phyloP scores from a whole-genome alignment of 257 asterid genomes.

The Buddleja alternifolia region DNA sequence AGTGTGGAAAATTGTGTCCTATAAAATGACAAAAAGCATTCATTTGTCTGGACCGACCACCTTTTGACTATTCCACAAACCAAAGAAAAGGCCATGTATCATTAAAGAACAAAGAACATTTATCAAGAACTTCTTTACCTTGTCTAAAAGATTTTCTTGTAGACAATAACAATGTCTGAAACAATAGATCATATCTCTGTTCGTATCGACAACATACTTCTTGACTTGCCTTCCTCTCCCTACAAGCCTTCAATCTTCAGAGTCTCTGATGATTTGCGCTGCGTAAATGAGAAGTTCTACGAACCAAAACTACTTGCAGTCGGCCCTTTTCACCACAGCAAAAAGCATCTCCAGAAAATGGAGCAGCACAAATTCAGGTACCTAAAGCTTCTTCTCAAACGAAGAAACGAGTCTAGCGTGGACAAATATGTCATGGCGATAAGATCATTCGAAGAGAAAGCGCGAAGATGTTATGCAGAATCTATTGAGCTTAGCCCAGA shows the following conservation, averaged over 20 bases:
- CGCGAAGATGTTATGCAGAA: constrained; percentile 40
- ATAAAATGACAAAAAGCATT: no score
- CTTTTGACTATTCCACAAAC: no score
- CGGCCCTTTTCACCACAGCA: constrained; percentile 48
- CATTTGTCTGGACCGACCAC: no score
- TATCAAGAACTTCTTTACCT: no score
- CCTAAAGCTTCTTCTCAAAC: constrained; percentile 32
- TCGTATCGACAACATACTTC: constrained; percentile 33
- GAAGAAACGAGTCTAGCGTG: constrained; percentile 22
- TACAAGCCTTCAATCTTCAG: constrained; percentile 34
- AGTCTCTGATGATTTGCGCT: constrained; percentile 26
- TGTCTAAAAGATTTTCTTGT: not conserved
- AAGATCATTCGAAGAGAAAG: constrained; percentile 25
- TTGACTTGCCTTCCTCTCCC: constrained; percentile 27
- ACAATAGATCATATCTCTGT: constrained; percentile 37
- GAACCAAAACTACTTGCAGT: constrained; percentile 42
- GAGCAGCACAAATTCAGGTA: constrained; percentile 42
- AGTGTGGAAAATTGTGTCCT: no score
- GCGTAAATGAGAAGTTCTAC: constrained; percentile 33
- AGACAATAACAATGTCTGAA: constrained; percentile 25
- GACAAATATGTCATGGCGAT: constrained; percentile 33
- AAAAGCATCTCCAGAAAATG: constrained; percentile 31
- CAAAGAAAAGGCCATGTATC: no score
- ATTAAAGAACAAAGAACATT: no score
- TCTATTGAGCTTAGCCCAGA: constrained; percentile 10